These are phyloP conservation scores for Fusarium pilosicola DNA, from an alignment of 2,329 filamentous ascomycete genomes.

Conservation along the genomic window DNA sequence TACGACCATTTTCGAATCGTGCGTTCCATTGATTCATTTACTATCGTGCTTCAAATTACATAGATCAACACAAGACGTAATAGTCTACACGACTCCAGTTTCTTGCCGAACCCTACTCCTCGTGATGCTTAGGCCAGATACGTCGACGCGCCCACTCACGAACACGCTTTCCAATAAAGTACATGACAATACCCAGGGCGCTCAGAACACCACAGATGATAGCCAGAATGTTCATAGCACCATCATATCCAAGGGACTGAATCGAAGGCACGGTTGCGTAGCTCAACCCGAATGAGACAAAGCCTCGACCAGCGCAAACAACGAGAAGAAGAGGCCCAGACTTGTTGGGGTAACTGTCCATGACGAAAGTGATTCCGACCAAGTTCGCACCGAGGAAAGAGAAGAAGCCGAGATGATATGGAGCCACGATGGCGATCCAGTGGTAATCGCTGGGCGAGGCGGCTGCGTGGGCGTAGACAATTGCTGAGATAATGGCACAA, in stretches of 20 bases:
- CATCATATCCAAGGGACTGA: neutral
- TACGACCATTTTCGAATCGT: neutral
- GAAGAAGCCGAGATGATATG: constrained; percentile 9
- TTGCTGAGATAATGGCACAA: neutral
- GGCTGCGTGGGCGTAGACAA: constrained; percentile 1
- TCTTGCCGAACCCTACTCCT: neutral
- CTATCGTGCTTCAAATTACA: rapidly evolving
- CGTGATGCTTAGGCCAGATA: constrained; percentile 11
- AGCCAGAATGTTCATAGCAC: constrained; percentile 13
- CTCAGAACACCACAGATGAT: constrained; percentile 6
- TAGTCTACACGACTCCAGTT: too few relatives aligned
- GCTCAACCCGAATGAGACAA: neutral
- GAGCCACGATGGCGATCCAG: constrained; percentile 1
- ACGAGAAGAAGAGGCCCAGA: neutral
- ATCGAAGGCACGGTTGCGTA: constrained; percentile 8
- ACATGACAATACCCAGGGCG: neutral
- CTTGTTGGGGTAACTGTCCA: constrained; percentile 15
- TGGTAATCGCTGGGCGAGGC: neutral
- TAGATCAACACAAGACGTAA: neutral
- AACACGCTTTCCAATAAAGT: constrained; percentile 1
- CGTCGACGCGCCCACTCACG: constrained; percentile 10
- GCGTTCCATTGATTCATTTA: neutral
- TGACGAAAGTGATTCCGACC: constrained; percentile 3
- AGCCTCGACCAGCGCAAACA: neutral
- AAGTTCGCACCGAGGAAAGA: constrained; percentile 2